A percentile compares a stretch with the other conserved stretches of the same genome.
Conservation (phyloP, 2,329 filamentous ascomycete genomes). For the Magnaporthiopsis incrustans region DNA sequence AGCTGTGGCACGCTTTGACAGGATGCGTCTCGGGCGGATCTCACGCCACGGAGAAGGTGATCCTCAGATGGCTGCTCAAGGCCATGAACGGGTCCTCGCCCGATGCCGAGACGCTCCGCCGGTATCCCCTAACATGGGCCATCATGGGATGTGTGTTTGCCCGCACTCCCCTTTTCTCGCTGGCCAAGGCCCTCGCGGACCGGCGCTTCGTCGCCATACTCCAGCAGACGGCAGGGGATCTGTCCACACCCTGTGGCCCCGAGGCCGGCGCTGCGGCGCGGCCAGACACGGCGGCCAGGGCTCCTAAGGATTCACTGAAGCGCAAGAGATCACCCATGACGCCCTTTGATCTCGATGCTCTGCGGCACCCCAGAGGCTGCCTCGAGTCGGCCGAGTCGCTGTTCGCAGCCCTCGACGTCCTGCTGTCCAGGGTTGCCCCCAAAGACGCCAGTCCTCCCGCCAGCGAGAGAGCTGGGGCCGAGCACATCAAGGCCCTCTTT, state of each 20-base stretch:
- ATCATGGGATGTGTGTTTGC: slow-evolving; percentile 53
- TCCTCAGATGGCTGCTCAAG: slow-evolving; percentile 56
- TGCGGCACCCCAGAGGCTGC: slow-evolving; percentile 32
- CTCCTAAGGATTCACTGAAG: slow-evolving; percentile 8
- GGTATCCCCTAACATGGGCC: slow-evolving; percentile 51
- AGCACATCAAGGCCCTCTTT: slow-evolving; percentile 52
- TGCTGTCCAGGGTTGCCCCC: slow-evolving; percentile 37
- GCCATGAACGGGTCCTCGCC: slow-evolving; percentile 43
- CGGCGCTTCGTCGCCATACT: slow-evolving; percentile 60
- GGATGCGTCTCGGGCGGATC: slow-evolving; percentile 31
- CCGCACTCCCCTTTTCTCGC: slow-evolving; percentile 59
- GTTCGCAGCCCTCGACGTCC: slow-evolving; percentile 35
- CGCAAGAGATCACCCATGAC: slow-evolving; percentile 17
- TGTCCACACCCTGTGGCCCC: slow-evolving; percentile 27
- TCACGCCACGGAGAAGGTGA: slow-evolving; percentile 47
- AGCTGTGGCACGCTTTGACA: slow-evolving; percentile 41
- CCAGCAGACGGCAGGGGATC: slow-evolving; percentile 56
- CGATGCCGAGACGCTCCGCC: slow-evolving; percentile 42
- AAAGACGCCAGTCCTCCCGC: slow-evolving; percentile 23
- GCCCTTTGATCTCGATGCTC: slow-evolving; percentile 30
- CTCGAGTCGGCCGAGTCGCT: slow-evolving; percentile 39
- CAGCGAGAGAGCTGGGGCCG: slow-evolving; percentile 43
- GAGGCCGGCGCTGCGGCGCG: slow-evolving; percentile 12
- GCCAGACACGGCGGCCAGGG: slow-evolving; percentile 3
- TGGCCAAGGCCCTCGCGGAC: slow-evolving; percentile 65